Base-by-base conservation (phyloP, 2,329 filamentous ascomycete genomes). In the Emergomyces orientalis region DNA sequence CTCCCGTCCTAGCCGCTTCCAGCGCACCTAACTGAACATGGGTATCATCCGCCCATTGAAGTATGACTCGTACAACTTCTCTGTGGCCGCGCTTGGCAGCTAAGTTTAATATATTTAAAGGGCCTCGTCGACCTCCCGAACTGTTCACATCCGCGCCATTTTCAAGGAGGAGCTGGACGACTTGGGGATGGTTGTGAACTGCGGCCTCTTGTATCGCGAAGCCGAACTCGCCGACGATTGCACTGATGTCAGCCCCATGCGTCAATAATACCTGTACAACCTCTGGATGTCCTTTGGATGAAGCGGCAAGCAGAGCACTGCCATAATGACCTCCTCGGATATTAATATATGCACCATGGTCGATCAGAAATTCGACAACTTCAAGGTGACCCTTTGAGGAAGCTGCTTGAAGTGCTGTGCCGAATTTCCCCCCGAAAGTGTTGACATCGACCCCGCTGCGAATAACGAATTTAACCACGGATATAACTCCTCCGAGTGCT, bases 241-340 rank as follows among this genome's bases (percentile, higher is more conserved):
- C 9, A 43, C 71, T 66, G 22, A 73, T 67, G 49, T 73, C 64
- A n/a, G 68, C 70, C n/a, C 69, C 70, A 7, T 55, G 61, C 22
- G 64, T 61, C 19, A 75, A 55, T 1, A 78, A 68, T 1, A 71
- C 54, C 39, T 69, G 54, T 14, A 75, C 67, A 19, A 76, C 65
- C 5, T 68, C 63, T 45, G 71, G 60, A 32, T 70, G 63, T 9
- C 69, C 69, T 2, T 62, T 55, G 51, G 41, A 66, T 6, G 71
- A 69, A 8, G 74, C 73, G 22, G 66, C 65, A 32, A 69, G 62
- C 4, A 67, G 37, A 30, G 62, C 59, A n/a, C 41, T 65, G 30
- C 34, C 52, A 56, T 65, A 30, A 5, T 59, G 22, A 8, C 54
- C 47, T 7, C 59, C 52, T 39, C 54, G 34, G 22, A 37, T 45